Base-by-base conservation (phyloP, 768 basidiomycete species). In the Hericium rajendrae region DNA sequence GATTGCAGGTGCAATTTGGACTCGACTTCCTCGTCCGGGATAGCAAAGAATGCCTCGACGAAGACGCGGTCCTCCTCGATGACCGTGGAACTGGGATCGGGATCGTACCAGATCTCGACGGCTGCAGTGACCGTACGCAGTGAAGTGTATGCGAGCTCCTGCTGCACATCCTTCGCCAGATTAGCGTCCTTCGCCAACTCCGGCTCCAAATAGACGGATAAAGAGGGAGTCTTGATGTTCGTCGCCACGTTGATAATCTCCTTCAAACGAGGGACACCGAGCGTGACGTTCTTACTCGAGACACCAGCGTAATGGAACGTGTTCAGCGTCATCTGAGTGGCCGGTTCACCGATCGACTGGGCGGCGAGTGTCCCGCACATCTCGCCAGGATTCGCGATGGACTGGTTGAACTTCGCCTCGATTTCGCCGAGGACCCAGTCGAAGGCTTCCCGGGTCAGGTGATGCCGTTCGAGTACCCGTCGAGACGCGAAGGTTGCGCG, bases 251-350 rank as follows among this genome's bases (percentile, higher is more conserved):
- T 99, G 75, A 99, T 98, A 64, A 98, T 97, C 73, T 98, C 97
- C 76, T 98, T 98, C 62, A 99, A 71, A 72, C 97, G 94, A 2
- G 97, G 97, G 2, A 99, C 97, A 85, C 97, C 97, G 58, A 98
- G 91, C 0, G 97, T 99, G 52, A 99, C 97, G 73, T 97, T 97
- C 75, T 98, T 98, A 67, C 90, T 93, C n/a, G 97, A 95, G 24
- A 99, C 97, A 86, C 97, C 97, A 59, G 97, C 97, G 70, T 97
- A 98, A 73, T 99, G 97, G 90, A 98, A 99, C 0, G 95, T 98
- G 71, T 99, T 99, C 58, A 99, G 73, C 6, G 97, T 98, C 97
- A 99, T 98, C 74, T 99, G 97, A 0, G 97, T 99, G 4, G 97
- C 97, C 0, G 97, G 97, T 76, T 98, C 97, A 71, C 97, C 97